Percentiles rank a stretch among this genome's conserved stretches.
These are phyloP conservation scores for Cardamine chenopodiifolia DNA, from an alignment of 345 rosid species.

Conservation along the genomic window DNA sequence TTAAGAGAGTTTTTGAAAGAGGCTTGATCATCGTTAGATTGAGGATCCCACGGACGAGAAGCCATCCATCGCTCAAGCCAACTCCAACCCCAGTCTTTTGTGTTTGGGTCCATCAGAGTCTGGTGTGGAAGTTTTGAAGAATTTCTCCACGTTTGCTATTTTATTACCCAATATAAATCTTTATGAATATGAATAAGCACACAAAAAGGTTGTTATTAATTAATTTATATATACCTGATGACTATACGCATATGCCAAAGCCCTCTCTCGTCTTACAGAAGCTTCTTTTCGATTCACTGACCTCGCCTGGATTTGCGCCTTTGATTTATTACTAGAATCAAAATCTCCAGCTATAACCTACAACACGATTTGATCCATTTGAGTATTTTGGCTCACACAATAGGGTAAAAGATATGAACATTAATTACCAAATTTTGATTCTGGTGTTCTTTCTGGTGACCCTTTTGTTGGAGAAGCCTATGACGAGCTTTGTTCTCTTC, in stretches of 20 bases:
- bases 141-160: conserved; percentile 46
- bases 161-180: not conserved
- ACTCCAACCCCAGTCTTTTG: conserved; percentile 46
- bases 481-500: conserved; percentile 79
- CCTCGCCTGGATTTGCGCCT: conserved; percentile 64
- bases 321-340: conserved; percentile 67
- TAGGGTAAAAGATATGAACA: conserved; percentile 25
- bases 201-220: not conserved
- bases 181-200: not conserved
- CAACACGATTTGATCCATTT: not conserved
- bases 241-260: conserved; percentile 84
- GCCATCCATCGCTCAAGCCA: conserved; percentile 48
- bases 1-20: conserved; percentile 3
- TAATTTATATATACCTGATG: conserved; percentile 64
- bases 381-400: not conserved
- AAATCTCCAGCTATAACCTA: conserved; percentile 53
- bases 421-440: conserved; percentile 56
- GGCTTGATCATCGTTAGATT: conserved; percentile 30
- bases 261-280: conserved; percentile 85
- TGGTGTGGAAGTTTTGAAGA: conserved; percentile 44
- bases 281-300: conserved; percentile 63
- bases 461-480: conserved; percentile 64
- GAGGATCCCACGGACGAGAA: conserved; percentile 46
- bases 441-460: conserved; percentile 34
- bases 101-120: conserved; percentile 36